A percentile compares a stretch with the other conserved stretches of the same genome.
Conservation (phyloP, 495 filamentous ascomycete species). For the Schizothecium vesticola region DNA sequence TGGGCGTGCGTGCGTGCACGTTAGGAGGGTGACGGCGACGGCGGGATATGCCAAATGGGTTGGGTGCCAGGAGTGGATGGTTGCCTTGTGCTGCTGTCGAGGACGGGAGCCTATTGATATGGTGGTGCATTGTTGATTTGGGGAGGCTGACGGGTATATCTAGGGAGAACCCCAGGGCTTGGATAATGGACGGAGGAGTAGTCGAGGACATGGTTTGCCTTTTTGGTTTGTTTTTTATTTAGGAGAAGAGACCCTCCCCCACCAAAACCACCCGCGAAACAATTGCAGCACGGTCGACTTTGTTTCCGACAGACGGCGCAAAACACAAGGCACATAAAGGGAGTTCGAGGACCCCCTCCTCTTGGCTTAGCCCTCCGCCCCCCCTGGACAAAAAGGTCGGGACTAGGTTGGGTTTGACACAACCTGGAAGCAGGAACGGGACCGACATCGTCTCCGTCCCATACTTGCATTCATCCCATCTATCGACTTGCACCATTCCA, state of each 20-base stretch:
- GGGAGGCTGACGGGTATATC: neutral
- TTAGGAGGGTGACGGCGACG: neutral
- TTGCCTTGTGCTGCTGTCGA: neutral
- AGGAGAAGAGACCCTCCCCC: too few relatives aligned
- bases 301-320: too few relatives aligned
- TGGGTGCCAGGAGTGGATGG: neutral
- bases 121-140: neutral
- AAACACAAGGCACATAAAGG: too few relatives aligned
- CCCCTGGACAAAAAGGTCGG: neutral
- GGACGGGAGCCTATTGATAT: neutral
- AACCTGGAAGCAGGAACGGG: too few relatives aligned
- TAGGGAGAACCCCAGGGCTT: neutral
- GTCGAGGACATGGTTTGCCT: too few relatives aligned
- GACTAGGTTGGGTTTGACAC: too few relatives aligned
- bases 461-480: too few relatives aligned
- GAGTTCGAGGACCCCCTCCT: neutral
- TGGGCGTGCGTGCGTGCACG: too few relatives aligned
- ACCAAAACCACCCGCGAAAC: too few relatives aligned
- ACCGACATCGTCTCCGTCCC: too few relatives aligned
- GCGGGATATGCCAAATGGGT: neutral
- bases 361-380: neutral
- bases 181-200: neutral
- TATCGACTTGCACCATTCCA: neutral
- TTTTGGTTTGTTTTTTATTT: too few relatives aligned
- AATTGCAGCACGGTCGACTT: too few relatives aligned